Evolutionary conservation across 495 filamentous ascomycete genomes (phyloP), one percentile per base, ranked within the genome.

Genomic region (Neurospora tetraspora): DNA sequence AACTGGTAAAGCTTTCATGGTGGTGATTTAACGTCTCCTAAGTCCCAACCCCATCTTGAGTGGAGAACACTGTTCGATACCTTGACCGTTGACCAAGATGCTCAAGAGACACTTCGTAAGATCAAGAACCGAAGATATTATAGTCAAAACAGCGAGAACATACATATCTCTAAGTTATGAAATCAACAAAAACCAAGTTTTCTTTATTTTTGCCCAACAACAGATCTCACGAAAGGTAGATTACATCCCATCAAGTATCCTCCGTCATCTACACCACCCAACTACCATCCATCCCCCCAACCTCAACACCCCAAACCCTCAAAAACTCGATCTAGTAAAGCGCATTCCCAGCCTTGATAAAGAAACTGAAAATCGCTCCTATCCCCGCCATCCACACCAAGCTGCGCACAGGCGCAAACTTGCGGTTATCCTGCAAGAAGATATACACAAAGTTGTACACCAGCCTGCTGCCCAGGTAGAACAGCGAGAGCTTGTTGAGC

Each of bases 401-500:
- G 14, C 78, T 82, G 31, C 87, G 76, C 6, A 84, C 4, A 5
- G 71, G 74, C 27, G 80, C 79, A 18, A 83, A 8, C 39, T 72
- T 75, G 42, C 53, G 53, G 53, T 61, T 61, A 31, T 61, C 53
- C 53, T 61, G 53, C 53, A 61, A 8, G 5, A 61, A 31, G 12
- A 61, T 2, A 31, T 61, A 61, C 1, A 61, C 72, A 53, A 77
- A 80, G 72, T 83, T 85, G 78, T 86, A 88, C 27, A 80, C 74
- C 34, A 81, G 47, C 20, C 86, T 80, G 69, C 77, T 81, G 18
- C 71, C 76, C 18, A 87, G 37, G 72, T 88, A 87, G 10, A 74
- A 76, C 9, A 83, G 61, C 39, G 81, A 76, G 9, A 87, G 75
- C 31, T 53, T 36, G 75, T 88, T 88, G 42, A 87, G 70, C 59